Evolutionary conservation across 2,329 filamentous ascomycete genomes (phyloP), one percentile per base, ranked within the genome.

Genomic region (Penicillium occitanis): DNA sequence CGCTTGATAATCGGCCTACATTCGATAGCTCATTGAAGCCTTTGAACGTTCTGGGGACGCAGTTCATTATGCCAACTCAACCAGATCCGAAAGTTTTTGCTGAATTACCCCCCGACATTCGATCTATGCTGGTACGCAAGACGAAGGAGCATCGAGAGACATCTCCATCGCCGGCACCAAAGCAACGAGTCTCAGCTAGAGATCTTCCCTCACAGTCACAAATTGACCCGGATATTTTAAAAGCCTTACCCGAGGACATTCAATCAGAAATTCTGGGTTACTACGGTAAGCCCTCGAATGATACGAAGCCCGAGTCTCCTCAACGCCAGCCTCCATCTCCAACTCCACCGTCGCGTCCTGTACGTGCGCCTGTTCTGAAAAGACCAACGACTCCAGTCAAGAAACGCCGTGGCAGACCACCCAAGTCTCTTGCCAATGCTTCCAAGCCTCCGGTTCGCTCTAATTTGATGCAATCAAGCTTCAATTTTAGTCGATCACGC

Each of bases 1-100:
- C 72, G 1, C 71, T 77, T 11, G 71, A 72, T 37, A 66, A 73
- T 42, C 71, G 74, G 37, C 75, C 75, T 28, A 68, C 72, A 17
- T 70, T 79, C 60, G 77, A 79, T 66, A 71, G 69, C 63, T 73
- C 70, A 10, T 81, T 90, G 25, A 90, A 85, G 68, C 89, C 89
- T 1, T 80, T 97, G 25, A 96, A 97, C 72, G 86, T 92, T 2
- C 83, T 88, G 2, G 92, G 94, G 1, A 97, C 94, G 0, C 95
- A 99, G 73, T 99, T 99, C 73, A 87, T 98, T 57, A 83, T 99
- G 71, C 95, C 95, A 19, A 77, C 78, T 0, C 91, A 97, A 70
- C 86, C 91, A 1, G 95, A 99, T 74, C 88, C 90, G 0, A 82
- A 85, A n/a, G 90, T 97, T 0, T 79, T 98, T 3, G 90, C 90